Evolutionary conservation across 495 filamentous ascomycete genomes (phyloP), one percentile per base, ranked within the genome.

Genomic region (Penicillium subrubescens): DNA sequence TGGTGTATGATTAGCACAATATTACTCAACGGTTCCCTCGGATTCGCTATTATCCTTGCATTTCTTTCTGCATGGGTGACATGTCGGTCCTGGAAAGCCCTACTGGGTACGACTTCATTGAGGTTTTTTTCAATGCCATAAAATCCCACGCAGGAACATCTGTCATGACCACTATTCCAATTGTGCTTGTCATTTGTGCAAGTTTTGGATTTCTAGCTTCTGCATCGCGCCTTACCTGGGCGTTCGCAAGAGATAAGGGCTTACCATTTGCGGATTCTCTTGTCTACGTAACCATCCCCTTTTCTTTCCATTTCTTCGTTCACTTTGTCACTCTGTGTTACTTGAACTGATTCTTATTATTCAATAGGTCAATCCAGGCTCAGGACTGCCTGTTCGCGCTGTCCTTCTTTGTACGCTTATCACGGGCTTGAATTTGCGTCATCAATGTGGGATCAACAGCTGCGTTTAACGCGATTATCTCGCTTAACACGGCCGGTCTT

Each of bases 401-500:
- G 63, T 74, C 34, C 44, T 56, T 25, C 60, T 74, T 5, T 71
- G 63, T n/a, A 64, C 64, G 37, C 7, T 67, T 1, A 70, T 72
- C 44, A 65, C 51, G 12, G 57, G 61, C 14, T 63, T 66, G 0
- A 60, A 60, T 72, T 21, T 65, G 66, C 4, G 51, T 88, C 23
- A 86, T 90, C 69, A 87, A 86, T 64, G 79, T 89, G 50, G 85
- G 81, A 21, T 85, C 82, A 0, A 66, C 75, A 6, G 77, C 81
- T 7, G 86, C 85, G 7, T 83, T 89, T 68, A 86, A 87, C 70
- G 81, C 81, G 27, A 79, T 88, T 25, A 70, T 80, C 29, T 87
- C 82, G 10, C 65, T 84, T 0, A 70, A 75, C 8, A 73, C 81
- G 8, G 71, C 70, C 12, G 78, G 79, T 1, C 65, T 84, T 17